phyloP scores from a whole-genome alignment of 139 green algal species.

The Picochlorum sp. region DNA sequence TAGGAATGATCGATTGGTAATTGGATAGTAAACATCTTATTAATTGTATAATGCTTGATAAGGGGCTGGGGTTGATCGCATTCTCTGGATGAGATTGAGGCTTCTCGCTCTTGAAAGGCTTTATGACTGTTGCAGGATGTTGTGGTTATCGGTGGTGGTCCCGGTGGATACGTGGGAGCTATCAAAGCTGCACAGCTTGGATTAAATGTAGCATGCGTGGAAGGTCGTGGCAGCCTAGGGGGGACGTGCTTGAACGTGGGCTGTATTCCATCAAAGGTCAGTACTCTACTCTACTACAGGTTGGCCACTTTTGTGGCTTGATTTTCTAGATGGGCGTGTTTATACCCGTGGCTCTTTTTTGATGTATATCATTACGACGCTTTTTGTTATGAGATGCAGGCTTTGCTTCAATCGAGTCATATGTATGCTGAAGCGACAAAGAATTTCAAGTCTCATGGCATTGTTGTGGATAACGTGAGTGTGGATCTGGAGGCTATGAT shows the following conservation, averaged over 20 bases:
- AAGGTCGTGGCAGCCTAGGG: slow-evolving; percentile 82
- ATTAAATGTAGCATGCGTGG: slow-evolving; percentile 89
- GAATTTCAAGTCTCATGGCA: slow-evolving; percentile 66
- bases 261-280: slow-evolving; percentile 94
- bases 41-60: too few relatives aligned
- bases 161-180: slow-evolving; percentile 93
- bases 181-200: slow-evolving; percentile 97
- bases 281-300: too few relatives aligned
- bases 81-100: background rate
- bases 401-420: slow-evolving; percentile 89
- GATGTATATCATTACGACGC: slow-evolving; percentile 24
- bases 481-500: slow-evolving; percentile 85
- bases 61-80: background rate
- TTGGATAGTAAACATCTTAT: too few relatives aligned
- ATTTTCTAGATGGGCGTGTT: too few relatives aligned
- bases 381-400: slow-evolving; percentile 15
- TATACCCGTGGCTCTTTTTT: background rate
- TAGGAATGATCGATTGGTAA: background rate
- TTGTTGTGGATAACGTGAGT: slow-evolving; percentile 52
- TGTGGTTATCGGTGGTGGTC: slow-evolving; percentile 90
- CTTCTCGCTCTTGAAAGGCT: too few relatives aligned
- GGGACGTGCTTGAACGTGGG: slow-evolving; percentile 98
- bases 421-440: slow-evolving; percentile 85
- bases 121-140: slow-evolving; percentile 64
- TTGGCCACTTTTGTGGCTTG: too few relatives aligned